Evolutionary conservation across 2,329 filamentous ascomycete species (phyloP), one percentile per base, ranked within the genome.

Genomic region (Rugonectria rugulosa): DNA sequence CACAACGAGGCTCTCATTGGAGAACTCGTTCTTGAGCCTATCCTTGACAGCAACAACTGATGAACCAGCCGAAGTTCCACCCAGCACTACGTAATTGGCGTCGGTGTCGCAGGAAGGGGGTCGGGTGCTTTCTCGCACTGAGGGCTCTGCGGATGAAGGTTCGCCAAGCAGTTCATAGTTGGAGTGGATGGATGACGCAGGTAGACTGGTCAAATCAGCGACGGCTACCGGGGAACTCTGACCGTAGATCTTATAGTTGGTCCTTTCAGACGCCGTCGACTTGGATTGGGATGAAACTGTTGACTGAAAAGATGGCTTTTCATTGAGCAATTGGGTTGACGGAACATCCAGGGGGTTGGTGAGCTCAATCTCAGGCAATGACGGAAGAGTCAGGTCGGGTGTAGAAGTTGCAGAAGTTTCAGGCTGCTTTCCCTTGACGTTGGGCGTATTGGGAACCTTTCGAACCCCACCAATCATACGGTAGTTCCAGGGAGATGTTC

Each of bases 1-100:
- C 12, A 88, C 82, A 11, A 83, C 65, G 24, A 88, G 73, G 59
- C 84, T 88, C 64, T 88, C 85, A 59, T 84, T 83, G 0, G 86
- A 88, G 66, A 82, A 87, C 51, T 79, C 77, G 17, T 73, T 72
- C 6, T 74, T 75, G 2, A 71, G 57, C 8, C 61, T 60, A 26
- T 66, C 60, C 23, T 44, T 64, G 50, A 73, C 65, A 31, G 75
- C 73, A 19, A 71, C 73, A 38, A 76, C 42, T n/a, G 66, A 70
- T 12, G 66, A 70, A 21, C 77, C 75, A 24, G 78, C 75, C 9
- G 76, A 72, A 27, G 77, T 76, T 45, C 77, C 56, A 9, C 63
- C 77, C 69, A 84, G 77, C 15, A 86, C 64, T 14, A 85, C 71
- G 70, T 83, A 87, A 62, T 87, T 87, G 47, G 74, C 71, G 57